Percentiles rank a stretch among this genome's conserved stretches.
These are phyloP conservation scores for Penicillium sp. DNA, from an alignment of 2,329 filamentous ascomycete species.

Conservation along the genomic window DNA sequence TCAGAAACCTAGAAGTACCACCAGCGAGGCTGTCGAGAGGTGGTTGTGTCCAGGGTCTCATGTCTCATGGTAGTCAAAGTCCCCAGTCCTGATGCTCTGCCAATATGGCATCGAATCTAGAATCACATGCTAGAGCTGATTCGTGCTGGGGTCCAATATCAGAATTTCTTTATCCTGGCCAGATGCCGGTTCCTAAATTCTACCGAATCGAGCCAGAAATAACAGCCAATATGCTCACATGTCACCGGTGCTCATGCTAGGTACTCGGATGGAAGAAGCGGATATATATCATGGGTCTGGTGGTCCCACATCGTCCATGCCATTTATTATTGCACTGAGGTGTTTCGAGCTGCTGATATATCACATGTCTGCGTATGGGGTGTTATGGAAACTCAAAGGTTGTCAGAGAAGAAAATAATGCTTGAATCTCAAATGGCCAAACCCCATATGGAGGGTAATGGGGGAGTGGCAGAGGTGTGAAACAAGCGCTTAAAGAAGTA, in stretches of 20 bases:
- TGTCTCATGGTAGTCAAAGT: neutral
- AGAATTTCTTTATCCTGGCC: neutral
- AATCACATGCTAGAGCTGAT: neutral
- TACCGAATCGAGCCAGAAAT: neutral
- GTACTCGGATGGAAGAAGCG: neutral
- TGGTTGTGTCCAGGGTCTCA: neutral
- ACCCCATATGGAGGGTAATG: too few relatives aligned
- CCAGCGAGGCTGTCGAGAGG: neutral
- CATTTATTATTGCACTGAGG: neutral
- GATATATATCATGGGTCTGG: neutral
- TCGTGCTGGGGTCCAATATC: neutral
- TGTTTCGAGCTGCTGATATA: neutral
- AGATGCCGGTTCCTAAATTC: neutral
- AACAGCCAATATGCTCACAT: neutral
- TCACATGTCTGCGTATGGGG: neutral
- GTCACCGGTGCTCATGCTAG: neutral
- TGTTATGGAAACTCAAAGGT: neutral
- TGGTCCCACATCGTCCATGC: neutral
- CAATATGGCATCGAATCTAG: neutral
- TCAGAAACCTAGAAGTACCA: neutral
- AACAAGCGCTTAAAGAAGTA: neutral
- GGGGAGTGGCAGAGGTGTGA: neutral
- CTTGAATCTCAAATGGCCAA: neutral
- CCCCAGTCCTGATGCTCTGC: neutral
- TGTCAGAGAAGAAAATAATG: neutral